phyloP scores from a whole-genome alignment of 257 asterid genomes.

The Solanum bulbocastanum region DNA sequence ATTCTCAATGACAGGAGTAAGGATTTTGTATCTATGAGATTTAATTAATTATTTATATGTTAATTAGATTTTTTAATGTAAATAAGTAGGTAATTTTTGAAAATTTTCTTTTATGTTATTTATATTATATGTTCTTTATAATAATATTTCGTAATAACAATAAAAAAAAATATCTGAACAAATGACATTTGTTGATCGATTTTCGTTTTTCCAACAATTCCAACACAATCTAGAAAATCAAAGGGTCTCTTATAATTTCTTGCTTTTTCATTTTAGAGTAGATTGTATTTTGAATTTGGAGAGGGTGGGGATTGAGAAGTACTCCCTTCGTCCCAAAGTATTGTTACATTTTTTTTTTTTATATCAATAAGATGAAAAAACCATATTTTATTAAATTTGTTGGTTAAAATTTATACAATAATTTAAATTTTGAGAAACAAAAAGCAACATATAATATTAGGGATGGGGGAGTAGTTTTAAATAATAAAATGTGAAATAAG shows the following conservation, averaged over 20 bases:
- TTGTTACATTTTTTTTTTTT: too few species aligned
- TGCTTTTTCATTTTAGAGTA: not conserved
- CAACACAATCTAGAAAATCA: not conserved
- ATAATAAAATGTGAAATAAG: not conserved
- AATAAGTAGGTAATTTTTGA: not conserved
- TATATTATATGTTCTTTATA: too few species aligned
- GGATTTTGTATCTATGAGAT: too few species aligned
- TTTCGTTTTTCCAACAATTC: not conserved
- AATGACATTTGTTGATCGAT: not conserved
- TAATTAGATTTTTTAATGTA: too few species aligned
- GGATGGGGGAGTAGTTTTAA: not conserved
- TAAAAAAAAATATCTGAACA: not conserved
- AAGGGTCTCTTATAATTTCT: not conserved
- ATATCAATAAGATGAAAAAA: too few species aligned
- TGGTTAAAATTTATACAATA: not conserved
- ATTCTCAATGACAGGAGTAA: accelerated
- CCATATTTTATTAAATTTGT: too few species aligned
- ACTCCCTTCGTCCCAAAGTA: not conserved
- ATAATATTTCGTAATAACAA: not conserved
- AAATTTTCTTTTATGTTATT: too few species aligned
- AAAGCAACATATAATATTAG: not conserved
- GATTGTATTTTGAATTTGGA: not conserved
- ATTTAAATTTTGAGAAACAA: not conserved
- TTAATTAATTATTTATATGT: too few species aligned
- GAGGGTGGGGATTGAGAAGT: not conserved